Base-by-base conservation (phyloP, 2,329 filamentous ascomycete genomes). In the Drechslerella dactyloides region DNA sequence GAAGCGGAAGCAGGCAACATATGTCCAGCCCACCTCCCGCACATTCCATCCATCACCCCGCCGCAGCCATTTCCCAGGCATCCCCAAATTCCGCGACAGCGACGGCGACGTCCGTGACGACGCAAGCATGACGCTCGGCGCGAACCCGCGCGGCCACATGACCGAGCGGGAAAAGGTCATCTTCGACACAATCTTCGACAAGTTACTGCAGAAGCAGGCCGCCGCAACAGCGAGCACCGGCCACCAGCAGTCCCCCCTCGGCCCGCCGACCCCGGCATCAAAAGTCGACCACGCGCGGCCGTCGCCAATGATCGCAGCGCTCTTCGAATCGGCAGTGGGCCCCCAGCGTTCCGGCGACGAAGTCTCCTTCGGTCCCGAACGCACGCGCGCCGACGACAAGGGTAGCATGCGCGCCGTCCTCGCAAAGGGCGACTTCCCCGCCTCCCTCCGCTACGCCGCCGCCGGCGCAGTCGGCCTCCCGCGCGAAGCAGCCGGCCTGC, bases 261-360 rank as follows among this genome's bases (percentile, higher is more conserved):
- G 37, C 37, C 13, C 37, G n/a, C 37, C 48, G 15, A 13, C 37
- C 2, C 62, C 58, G 0, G 13, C 52, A 11, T 42, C 37, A 11
- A 63, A 60, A 50, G 51, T 70, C 11, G 42, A 50, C 19, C 68
- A 72, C 27, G n/a, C 17, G 1, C 35, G 60, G 3, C 68, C 68
- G 2, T 65, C 60, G 2, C 68, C 68, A 7, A 72, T 72, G 68
- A 64, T 72, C 10, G 65, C 68, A 4, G 74, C 74, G 1, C 60
- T 77, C 8, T 76, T 77, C 46, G 74, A 76, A 30, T 74, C 69
- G 10, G 75, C 75, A 3, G 73, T 77, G 5, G 75, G 75, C 0
- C 75, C 75, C 4, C 75, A 76, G 33, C 61, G 69, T 13, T 53
- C 55, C 10, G 65, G 70, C 10, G 59, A 73, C 33, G 69, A 75